These are phyloP conservation scores for Mytilinidion resinicola DNA, from an alignment of 495 filamentous ascomycete species.

Conservation along the genomic window DNA sequence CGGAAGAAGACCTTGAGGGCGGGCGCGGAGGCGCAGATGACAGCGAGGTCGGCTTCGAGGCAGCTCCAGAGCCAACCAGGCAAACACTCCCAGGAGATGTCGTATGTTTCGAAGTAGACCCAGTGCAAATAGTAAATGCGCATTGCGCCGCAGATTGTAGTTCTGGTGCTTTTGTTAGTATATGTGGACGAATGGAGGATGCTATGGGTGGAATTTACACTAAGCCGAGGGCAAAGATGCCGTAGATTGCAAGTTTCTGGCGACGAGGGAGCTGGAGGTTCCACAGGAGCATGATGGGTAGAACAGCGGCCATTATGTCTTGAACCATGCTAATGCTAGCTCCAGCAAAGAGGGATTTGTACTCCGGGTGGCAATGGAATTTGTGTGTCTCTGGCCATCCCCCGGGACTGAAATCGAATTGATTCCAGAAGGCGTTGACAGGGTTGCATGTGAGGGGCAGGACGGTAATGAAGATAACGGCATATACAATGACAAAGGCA, in stretches of 20 bases:
- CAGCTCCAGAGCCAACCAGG: slow-evolving; percentile 27
- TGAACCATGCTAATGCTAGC: slow-evolving; percentile 22
- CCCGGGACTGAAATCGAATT: slow-evolving; percentile 8
- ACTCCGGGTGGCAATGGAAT: slow-evolving; percentile 23
- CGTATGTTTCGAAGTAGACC: slow-evolving; percentile 28
- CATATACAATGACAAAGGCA: slow-evolving; percentile 23
- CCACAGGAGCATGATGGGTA: slow-evolving; percentile 28
- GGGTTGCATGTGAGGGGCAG: slow-evolving; percentile 23
- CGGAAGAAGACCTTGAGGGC: slow-evolving; percentile 33
- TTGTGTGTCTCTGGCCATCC: slow-evolving; percentile 18
- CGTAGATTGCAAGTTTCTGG: slow-evolving; percentile 25
- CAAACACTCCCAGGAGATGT: slow-evolving; percentile 26
- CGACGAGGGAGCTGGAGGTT: slow-evolving; percentile 25
- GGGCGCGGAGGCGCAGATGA: slow-evolving; percentile 32
- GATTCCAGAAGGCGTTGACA: slow-evolving; percentile 23
- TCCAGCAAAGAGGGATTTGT: slow-evolving; percentile 15
- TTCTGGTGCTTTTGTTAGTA: slow-evolving; percentile 5
- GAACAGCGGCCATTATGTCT: slow-evolving; percentile 21
- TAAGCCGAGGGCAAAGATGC: slow-evolving; percentile 26
- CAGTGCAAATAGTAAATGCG: slow-evolving; percentile 22
- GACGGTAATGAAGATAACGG: slow-evolving; percentile 16
- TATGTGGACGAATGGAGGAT: neutral
- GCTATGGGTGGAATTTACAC: slow-evolving; percentile 12
- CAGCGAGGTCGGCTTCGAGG: slow-evolving; percentile 30
- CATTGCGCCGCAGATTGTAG: slow-evolving; percentile 23